A percentile compares a stretch with the other conserved stretches of the same genome.
Conservation (phyloP, 768 basidiomycete genomes). For the Lactarius akahatsu region DNA sequence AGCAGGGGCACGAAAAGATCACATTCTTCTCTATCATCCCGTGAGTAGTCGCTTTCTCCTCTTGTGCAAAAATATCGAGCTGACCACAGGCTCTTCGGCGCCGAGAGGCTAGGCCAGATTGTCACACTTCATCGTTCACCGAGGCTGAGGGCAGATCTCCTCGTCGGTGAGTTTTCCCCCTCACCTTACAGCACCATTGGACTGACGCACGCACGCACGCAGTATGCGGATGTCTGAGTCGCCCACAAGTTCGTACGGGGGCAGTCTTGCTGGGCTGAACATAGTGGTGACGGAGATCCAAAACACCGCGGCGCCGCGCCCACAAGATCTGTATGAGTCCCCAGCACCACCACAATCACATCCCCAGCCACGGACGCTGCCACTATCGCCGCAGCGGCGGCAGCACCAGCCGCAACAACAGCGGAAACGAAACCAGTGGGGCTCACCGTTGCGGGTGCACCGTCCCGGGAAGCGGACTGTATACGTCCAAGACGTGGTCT, state of each 20-base stretch:
- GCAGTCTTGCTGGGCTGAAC: neutral
- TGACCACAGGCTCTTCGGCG: constrained; percentile 1
- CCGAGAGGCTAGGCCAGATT: constrained; percentile 2
- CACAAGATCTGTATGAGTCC: neutral
- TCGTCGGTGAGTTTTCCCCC: neutral
- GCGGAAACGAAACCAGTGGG: neutral
- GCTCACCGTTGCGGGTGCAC: neutral
- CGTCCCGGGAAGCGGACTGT: constrained; percentile 6
- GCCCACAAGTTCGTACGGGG: neutral
- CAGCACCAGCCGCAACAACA: neutral
- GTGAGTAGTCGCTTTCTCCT: neutral
- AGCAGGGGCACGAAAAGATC: neutral
- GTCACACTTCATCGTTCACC: neutral
- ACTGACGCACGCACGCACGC: neutral
- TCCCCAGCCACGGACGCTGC: neutral
- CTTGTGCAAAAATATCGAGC: neutral
- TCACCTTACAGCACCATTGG: neutral
- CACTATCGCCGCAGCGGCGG: neutral
- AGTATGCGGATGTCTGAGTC: neutral
- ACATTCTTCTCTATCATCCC: neutral
- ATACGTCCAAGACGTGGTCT: constrained; percentile 12
- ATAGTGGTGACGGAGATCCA: neutral
- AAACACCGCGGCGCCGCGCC: neutral
- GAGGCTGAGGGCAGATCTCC: neutral
- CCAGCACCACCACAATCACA: neutral